Conservation (phyloP, 768 basidiomycete genomes). For the Boletus speciosus region DNA sequence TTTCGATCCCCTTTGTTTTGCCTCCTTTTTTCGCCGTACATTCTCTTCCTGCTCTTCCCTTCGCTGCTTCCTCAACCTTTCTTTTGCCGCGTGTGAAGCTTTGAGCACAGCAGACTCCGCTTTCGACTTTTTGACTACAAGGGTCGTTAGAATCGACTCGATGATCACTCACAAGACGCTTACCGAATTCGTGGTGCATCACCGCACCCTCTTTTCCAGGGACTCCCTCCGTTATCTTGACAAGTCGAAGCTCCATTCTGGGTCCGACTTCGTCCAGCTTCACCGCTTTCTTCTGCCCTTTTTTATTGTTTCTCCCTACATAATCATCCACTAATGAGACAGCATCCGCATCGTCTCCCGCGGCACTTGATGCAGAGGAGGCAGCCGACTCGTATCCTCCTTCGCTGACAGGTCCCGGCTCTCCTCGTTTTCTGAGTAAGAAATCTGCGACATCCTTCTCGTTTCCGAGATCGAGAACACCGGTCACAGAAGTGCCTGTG, state of each 20-base stretch:
- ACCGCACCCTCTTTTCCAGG: constrained; percentile 93
- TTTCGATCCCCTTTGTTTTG: constrained; percentile 26
- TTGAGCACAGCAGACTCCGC: constrained; percentile 65
- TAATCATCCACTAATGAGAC: constrained; percentile 90
- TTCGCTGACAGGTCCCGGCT: constrained; percentile 49
- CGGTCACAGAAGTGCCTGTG: constrained; percentile 24
- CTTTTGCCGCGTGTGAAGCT: constrained; percentile 73
- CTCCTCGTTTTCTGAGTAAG: constrained; percentile 68
- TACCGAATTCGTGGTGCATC: constrained; percentile 92
- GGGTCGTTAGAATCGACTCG: constrained; percentile 2
- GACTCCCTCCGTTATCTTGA: constrained; percentile 92
- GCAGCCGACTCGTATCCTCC: constrained; percentile 77
- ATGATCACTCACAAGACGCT: constrained; percentile 27
- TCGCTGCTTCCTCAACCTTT: constrained; percentile 69
- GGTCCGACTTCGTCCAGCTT: constrained; percentile 93
- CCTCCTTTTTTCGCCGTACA: constrained; percentile 75
- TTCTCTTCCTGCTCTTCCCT: constrained; percentile 90
- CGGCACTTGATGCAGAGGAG: constrained; percentile 78
- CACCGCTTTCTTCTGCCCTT: constrained; percentile 87
- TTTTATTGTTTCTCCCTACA: constrained; percentile 90
- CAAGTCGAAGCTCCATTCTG: constrained; percentile 85
- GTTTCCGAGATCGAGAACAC: constrained; percentile 75
- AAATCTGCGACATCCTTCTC: constrained; percentile 97
- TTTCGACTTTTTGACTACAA: constrained; percentile 84
- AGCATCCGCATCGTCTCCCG: constrained; percentile 78